Evolutionary conservation across 306 rosid genomes (phyloP).

Genomic region (Cyclanthera cordifolia): DNA sequence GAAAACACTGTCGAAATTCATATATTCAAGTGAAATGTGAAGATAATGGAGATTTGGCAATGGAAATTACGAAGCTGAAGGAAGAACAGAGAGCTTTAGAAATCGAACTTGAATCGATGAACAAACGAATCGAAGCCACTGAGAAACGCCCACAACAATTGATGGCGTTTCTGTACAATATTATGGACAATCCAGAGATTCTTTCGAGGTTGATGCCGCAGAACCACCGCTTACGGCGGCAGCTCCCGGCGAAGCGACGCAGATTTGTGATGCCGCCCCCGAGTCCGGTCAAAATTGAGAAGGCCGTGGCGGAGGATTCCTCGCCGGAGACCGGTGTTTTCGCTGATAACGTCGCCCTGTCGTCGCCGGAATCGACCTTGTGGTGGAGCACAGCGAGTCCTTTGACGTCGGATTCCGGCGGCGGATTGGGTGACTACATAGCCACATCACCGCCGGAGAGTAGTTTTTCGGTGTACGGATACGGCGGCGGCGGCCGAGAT

Average conservation of each 20-base stretch:
- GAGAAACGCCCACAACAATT: slow-evolving; percentile 75
- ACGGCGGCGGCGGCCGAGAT: slow-evolving; percentile 19
- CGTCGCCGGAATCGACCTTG: slow-evolving; percentile 12
- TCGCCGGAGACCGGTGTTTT: slow-evolving; percentile 5
- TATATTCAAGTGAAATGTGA: slow-evolving; percentile 21
- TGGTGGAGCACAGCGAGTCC: slow-evolving; percentile 27
- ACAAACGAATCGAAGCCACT: slow-evolving; percentile 49
- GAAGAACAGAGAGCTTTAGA: slow-evolving; percentile 62
- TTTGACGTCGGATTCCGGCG: slow-evolving; percentile 15
- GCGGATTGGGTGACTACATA: neutral
- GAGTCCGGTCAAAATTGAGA: slow-evolving; percentile 17
- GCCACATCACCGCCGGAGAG: slow-evolving; percentile 19
- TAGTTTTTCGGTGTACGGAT: slow-evolving; percentile 7
- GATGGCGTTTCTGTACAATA: slow-evolving; percentile 62
- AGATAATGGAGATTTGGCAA: slow-evolving; percentile 41
- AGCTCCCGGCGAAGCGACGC: slow-evolving; percentile 31
- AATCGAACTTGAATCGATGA: slow-evolving; percentile 52
- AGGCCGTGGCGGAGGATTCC: neutral
- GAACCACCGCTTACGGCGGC: slow-evolving; percentile 15
- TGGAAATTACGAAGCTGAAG: slow-evolving; percentile 58
- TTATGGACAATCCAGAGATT: slow-evolving; percentile 63
- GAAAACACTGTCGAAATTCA: slow-evolving; percentile 25
- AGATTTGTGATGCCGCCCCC: slow-evolving; percentile 24
- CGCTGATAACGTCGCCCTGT: neutral
- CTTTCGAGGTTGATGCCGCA: slow-evolving; percentile 38